Evolutionary conservation across 768 basidiomycete genomes (phyloP).

Genomic region (Trametes punicea): DNA sequence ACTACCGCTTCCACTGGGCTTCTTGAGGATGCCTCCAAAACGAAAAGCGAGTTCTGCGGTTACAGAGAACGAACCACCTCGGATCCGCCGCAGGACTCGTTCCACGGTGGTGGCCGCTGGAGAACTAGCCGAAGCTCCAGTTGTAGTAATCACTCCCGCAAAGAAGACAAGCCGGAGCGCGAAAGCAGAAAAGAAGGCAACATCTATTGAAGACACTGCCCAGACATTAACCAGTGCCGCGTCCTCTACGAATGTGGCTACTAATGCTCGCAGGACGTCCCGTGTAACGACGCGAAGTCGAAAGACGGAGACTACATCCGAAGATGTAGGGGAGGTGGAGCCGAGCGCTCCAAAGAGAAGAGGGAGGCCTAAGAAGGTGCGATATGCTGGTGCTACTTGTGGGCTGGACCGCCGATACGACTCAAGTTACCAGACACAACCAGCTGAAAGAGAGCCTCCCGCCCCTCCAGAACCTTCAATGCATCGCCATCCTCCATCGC

Average conservation of each 20-base stretch:
- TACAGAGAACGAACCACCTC: constrained; percentile 14
- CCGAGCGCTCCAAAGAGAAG: constrained; percentile 5
- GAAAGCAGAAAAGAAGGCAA: constrained; percentile 1
- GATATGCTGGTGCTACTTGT: not conserved
- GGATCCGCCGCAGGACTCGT: constrained; percentile 22
- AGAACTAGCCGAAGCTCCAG: constrained; percentile 1
- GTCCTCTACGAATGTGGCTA: not conserved
- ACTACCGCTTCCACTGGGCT: not conserved
- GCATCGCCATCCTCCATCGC: not conserved
- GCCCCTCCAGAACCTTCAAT: not conserved
- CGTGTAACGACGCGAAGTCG: constrained; percentile 10
- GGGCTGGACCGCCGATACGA: not conserved
- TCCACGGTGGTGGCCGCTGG: constrained; percentile 3
- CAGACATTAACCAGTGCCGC: no score
- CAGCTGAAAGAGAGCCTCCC: not conserved
- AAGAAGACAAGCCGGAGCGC: not conserved
- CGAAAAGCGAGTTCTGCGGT: constrained; percentile 26
- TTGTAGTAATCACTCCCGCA: not conserved
- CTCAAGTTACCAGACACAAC: not conserved
- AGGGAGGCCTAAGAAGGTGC: not conserved
- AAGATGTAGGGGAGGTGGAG: not conserved
- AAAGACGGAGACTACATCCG: not conserved
- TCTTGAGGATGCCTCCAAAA: constrained; percentile 30
- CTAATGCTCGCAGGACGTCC: not conserved
- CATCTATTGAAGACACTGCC: not conserved